Percentiles rank a stretch among this genome's conserved stretches.
phyloP scores from a whole-genome alignment of 306 rosid species.

The Phaseolus lunatus region DNA sequence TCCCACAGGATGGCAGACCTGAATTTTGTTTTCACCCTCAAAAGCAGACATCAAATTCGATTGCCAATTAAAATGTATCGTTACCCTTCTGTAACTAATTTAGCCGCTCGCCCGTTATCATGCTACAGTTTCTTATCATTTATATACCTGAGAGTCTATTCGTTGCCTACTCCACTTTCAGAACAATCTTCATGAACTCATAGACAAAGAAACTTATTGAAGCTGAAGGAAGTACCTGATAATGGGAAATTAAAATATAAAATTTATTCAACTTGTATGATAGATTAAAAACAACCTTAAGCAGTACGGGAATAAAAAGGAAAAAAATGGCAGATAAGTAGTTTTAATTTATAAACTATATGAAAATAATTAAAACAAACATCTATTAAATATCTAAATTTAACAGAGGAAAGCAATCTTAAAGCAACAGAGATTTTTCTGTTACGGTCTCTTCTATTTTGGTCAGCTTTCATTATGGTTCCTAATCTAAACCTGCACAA shows the following conservation, averaged over 20 bases:
- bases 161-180: constrained; percentile 79
- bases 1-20: constrained; percentile 25
- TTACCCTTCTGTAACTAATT: constrained; percentile 34
- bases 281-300: constrained; percentile 29
- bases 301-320: constrained; percentile 12
- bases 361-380: constrained; percentile 14
- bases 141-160: constrained; percentile 40
- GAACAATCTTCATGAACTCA: constrained; percentile 95
- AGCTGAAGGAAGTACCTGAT: constrained; percentile 98
- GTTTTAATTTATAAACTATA: not conserved
- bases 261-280: constrained; percentile 14
- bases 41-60: constrained; percentile 40
- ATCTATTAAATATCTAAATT: constrained; percentile 15
- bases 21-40: constrained; percentile 40
- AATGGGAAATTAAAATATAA: constrained; percentile 18
- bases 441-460: not conserved
- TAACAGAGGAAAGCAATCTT: constrained; percentile 8
- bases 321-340: not conserved
- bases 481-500: constrained; percentile 2
- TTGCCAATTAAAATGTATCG: constrained; percentile 44
- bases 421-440: not conserved
- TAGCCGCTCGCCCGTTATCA: constrained; percentile 18
- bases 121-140: constrained; percentile 38
- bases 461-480: constrained; percentile 1
- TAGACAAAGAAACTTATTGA: constrained; percentile 91